Base-by-base conservation (phyloP, 805 yeast genomes). In the Kodamaea kakaduensis region DNA sequence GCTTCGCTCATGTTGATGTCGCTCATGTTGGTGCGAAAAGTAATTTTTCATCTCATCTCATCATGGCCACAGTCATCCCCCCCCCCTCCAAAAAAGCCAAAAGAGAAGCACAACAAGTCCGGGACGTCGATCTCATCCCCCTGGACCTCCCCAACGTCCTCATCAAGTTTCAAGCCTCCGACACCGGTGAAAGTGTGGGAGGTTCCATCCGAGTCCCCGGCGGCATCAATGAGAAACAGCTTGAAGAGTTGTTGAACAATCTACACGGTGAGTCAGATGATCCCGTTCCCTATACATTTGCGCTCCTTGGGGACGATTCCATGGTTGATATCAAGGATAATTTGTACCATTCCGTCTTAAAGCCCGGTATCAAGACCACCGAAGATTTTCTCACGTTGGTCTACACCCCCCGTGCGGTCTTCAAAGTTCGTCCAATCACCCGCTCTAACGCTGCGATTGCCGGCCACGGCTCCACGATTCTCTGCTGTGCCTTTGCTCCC, bases 401-500 rank as follows among this genome's bases (percentile, higher is more conserved):
- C 4, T 93, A 83, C 56, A 88, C 96, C 0, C 98, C 98, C 25
- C 75, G 95, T 44, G 96, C 98, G 0, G 82, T 93, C 2, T 93
- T 93, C 71, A 86, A 86, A 50, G 98, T 93, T 9, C 80, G 75
- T 45, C 87, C 96, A 3, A 85, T 93, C 10, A 87, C 97, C 1
- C 69, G 97, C 51, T 80, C 95, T 2, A 81, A 88, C 4, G 89
- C 95, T 8, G 88, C 97, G 0, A 90, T 93, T 36, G 77, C 95
- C 2, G 98, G 98, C 5, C 98, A 93, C 56, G 96, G 96, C 1
- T 77, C 95, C 2, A 93, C 97, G 0, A 86, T 93, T 42, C 66
- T 93, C 45, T 85, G 96, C 41, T 83, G 93, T 26, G 89, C 84
- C 43, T 93, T 93, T 71, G 94, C 98, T 2, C 98, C 98, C 19